These are phyloP conservation scores for Ustilago cynodontis DNA, from an alignment of 1,284 basidiomycete genomes.

Conservation along the genomic window DNA sequence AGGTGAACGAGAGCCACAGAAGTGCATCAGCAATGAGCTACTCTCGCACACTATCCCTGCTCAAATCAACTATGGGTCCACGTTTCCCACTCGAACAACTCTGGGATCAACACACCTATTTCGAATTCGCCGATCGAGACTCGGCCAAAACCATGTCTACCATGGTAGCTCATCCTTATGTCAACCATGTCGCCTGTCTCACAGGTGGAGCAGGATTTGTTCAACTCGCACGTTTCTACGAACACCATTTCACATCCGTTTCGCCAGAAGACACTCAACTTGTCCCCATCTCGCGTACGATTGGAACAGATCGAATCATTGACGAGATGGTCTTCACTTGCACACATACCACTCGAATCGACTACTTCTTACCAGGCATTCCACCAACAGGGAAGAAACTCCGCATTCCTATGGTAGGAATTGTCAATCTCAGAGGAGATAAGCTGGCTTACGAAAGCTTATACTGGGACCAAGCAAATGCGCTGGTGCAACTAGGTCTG, in stretches of 20 bases:
- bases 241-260: conserved; percentile 37
- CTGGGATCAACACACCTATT: conserved; percentile 46
- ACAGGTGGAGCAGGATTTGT: conserved; percentile 34
- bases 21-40: conserved; percentile 37
- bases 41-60: conserved; percentile 25
- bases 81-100: conserved; percentile 43
- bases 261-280: conserved; percentile 30
- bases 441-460: conserved; percentile 43
- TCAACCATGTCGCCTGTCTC: conserved; percentile 42
- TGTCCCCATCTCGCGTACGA: conserved; percentile 26
- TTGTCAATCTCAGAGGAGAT: conserved; percentile 43
- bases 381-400: conserved; percentile 32
- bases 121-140: conserved; percentile 34
- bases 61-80: conserved; percentile 37
- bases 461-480: conserved; percentile 46
- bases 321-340: conserved; percentile 45
- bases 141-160: conserved; percentile 41
- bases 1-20: conserved; percentile 11
- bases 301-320: conserved; percentile 34
- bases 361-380: conserved; percentile 39
- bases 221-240: conserved; percentile 33
- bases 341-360: conserved; percentile 40
- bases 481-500: conserved; percentile 27
- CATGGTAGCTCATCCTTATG: conserved; percentile 41
- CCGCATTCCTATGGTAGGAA: conserved; percentile 38